Conservation (phyloP, 1,284 basidiomycete genomes). For the Hortiboletus rubellus region DNA sequence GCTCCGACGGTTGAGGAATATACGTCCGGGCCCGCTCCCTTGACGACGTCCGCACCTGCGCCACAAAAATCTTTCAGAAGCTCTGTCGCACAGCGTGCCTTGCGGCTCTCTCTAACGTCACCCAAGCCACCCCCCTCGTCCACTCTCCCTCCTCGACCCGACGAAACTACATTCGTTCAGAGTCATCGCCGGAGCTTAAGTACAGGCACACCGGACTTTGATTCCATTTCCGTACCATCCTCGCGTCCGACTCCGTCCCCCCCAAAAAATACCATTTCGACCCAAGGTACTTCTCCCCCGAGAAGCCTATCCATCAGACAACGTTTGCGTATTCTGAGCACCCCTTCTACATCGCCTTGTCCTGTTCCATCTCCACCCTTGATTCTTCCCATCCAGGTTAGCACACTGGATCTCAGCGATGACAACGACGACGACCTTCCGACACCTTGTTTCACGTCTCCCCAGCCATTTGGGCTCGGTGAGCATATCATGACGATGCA, state of each 20-base stretch:
- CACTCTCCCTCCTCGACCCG: constrained; percentile 58
- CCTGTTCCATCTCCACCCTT: constrained; percentile 4
- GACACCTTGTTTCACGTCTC: constrained; percentile 33
- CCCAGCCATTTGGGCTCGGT: constrained; percentile 49
- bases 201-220: constrained; percentile 9
- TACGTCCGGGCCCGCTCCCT: constrained; percentile 28
- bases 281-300: constrained; percentile 26
- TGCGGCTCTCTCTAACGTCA: constrained; percentile 60
- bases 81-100: constrained; percentile 51
- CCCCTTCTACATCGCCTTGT: constrained; percentile 13
- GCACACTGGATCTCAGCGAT: constrained; percentile 31
- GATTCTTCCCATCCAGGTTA: constrained; percentile 22
- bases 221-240: constrained; percentile 46
- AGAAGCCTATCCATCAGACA: constrained; percentile 52
- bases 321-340: constrained; percentile 61
- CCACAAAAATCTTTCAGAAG: constrained; percentile 49
- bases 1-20: constrained; percentile 46
- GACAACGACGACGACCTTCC: constrained; percentile 21
- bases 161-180: constrained; percentile 41
- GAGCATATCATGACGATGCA: constrained; percentile 57
- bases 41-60: constrained; percentile 44
- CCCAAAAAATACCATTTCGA: constrained; percentile 3
- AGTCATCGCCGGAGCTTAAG: constrained; percentile 39
- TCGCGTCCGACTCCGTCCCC: constrained; percentile 35
- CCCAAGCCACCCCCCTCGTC: constrained; percentile 61